Conservation (phyloP, 768 basidiomycete species). For the Macrolepiota fuliginosa region DNA sequence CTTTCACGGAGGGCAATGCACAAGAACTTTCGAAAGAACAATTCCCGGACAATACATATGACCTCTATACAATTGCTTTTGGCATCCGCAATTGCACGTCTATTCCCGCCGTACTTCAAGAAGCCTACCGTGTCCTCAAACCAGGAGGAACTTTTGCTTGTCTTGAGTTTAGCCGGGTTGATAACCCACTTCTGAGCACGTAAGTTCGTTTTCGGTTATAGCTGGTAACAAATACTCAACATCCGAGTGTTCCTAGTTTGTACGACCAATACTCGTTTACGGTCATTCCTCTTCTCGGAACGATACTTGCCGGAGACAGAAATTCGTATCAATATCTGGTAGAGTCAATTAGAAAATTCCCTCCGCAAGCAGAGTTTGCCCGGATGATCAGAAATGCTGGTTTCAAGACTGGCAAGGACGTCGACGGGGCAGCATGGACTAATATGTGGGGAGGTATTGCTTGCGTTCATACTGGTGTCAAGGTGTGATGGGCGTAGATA, state of each 20-base stretch:
- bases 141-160: slow-evolving; percentile 96
- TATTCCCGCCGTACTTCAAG: slow-evolving; percentile 79
- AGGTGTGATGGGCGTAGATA: slow-evolving; percentile 43
- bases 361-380: slow-evolving; percentile 83
- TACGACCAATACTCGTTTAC: slow-evolving; percentile 97
- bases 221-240: slow-evolving; percentile 3
- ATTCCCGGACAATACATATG: slow-evolving; percentile 82
- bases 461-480: slow-evolving; percentile 81
- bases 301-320: slow-evolving; percentile 92
- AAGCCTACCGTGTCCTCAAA: slow-evolving; percentile 92
- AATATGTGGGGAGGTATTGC: slow-evolving; percentile 89
- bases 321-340: slow-evolving; percentile 97
- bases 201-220: slow-evolving; percentile 39
- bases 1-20: slow-evolving; percentile 92
- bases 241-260: slow-evolving; percentile 43
- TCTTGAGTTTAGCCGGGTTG: slow-evolving; percentile 93
- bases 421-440: slow-evolving; percentile 81
- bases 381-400: slow-evolving; percentile 86
- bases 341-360: slow-evolving; percentile 95
- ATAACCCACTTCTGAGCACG: slow-evolving; percentile 83
- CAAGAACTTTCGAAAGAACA: slow-evolving; percentile 65
- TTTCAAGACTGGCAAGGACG: slow-evolving; percentile 68
- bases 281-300: slow-evolving; percentile 93
- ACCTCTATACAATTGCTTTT: slow-evolving; percentile 98
- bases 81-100: slow-evolving; percentile 98